These are phyloP conservation scores for Penicillium samsonianum DNA, from an alignment of 495 filamentous ascomycete genomes.

Conservation along the genomic window DNA sequence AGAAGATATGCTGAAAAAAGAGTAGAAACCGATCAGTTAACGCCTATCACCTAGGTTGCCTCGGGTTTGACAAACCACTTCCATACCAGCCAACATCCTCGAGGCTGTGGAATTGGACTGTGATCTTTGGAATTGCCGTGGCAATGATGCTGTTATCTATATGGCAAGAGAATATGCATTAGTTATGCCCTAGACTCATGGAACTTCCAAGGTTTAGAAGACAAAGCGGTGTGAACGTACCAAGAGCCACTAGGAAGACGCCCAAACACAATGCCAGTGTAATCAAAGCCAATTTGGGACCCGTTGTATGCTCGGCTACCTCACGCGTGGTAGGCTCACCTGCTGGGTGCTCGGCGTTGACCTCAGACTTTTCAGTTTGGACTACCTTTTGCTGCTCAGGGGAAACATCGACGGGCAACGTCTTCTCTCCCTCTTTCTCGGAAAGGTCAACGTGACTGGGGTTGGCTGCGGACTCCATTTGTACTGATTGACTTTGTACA, in stretches of 20 bases:
- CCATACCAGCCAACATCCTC: conserved; percentile 51
- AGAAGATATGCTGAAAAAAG: conserved; percentile 47
- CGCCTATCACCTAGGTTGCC: conserved; percentile 22
- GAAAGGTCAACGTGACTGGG: not conserved
- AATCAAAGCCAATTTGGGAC: conserved; percentile 2
- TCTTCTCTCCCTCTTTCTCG: not conserved
- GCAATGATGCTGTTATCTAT: conserved; percentile 54
- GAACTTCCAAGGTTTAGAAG: not conserved
- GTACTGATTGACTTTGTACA: not conserved
- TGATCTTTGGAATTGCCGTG: conserved; percentile 47
- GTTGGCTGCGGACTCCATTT: not conserved
- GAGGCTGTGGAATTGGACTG: conserved; percentile 44
- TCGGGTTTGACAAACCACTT: conserved; percentile 14
- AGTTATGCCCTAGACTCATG: not conserved
- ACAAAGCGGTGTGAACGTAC: not conserved
- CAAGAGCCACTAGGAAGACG: conserved; percentile 4
- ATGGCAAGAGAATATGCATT: conserved; percentile 14
- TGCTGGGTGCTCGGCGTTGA: not conserved
- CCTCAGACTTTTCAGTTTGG: not conserved
- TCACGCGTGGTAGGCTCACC: not conserved
- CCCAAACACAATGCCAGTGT: conserved; percentile 1
- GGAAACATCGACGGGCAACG: not conserved
- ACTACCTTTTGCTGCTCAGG: not conserved
- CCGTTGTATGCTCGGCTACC: not conserved
- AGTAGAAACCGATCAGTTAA: conserved; percentile 14